These are phyloP conservation scores for Anacardium occidentale DNA, from an alignment of 345 rosid genomes.

Conservation along the genomic window DNA sequence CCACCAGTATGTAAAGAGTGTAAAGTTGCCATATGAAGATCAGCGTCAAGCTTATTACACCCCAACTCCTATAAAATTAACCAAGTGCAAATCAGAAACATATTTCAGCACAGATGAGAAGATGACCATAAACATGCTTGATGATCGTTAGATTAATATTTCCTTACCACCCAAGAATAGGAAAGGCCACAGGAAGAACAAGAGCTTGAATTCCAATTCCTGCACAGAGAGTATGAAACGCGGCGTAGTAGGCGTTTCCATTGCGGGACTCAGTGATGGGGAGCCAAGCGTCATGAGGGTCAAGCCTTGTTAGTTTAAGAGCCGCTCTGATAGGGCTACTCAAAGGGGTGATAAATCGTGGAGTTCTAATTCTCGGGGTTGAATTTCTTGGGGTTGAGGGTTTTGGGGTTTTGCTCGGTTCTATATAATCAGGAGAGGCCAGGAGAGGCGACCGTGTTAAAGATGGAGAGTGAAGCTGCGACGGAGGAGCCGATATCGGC, in stretches of 20 bases:
- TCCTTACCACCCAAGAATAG: conserved; percentile 75
- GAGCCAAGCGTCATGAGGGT: conserved; percentile 80
- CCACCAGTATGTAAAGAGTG: conserved; percentile 62
- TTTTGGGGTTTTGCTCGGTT: conserved; percentile 23
- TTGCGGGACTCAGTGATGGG: conserved; percentile 90
- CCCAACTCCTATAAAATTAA: conserved; percentile 58
- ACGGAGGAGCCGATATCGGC: conserved; percentile 67
- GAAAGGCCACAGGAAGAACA: conserved; percentile 85
- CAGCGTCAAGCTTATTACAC: conserved; percentile 47
- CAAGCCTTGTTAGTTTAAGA: conserved; percentile 55
- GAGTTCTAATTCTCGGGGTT: conserved; percentile 55
- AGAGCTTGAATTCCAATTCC: conserved; percentile 86
- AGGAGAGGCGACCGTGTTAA: conserved; percentile 64
- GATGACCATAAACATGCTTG: no score
- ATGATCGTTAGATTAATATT: neutral
- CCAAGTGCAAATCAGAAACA: no score
- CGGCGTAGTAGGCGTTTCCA: conserved; percentile 74
- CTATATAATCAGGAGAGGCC: conserved; percentile 32
- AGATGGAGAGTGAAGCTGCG: conserved; percentile 71
- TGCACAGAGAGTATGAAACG: conserved; percentile 80
- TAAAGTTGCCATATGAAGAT: conserved; percentile 83
- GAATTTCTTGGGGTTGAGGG: conserved; percentile 23
- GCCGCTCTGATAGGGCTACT: conserved; percentile 57
- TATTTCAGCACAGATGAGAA: no score
- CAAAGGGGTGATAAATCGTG: conserved; percentile 59